These are phyloP conservation scores for Lactarius psammicola DNA, from an alignment of 768 basidiomycete genomes.

Conservation along the genomic window DNA sequence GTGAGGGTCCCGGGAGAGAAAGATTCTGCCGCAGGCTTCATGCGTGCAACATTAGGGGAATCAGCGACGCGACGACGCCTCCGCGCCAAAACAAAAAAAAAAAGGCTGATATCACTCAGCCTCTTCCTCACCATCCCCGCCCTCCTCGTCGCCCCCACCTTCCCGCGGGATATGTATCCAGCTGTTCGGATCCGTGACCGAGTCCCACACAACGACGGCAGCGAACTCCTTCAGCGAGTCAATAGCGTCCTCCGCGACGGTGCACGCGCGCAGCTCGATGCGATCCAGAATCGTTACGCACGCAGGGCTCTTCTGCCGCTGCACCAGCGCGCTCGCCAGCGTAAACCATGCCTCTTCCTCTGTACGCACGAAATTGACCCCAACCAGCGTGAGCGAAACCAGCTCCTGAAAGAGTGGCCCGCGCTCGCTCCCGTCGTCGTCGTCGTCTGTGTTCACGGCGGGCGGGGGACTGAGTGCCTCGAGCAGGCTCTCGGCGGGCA, in stretches of 20 bases:
- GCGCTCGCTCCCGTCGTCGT: no score
- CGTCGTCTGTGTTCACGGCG: no score
- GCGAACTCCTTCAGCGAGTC: slow-evolving; percentile 18
- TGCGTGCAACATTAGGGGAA: background rate
- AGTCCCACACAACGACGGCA: slow-evolving; percentile 25
- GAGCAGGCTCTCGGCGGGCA: slow-evolving; percentile 17
- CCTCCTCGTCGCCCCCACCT: slow-evolving; percentile 6
- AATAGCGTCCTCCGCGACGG: slow-evolving; percentile 16
- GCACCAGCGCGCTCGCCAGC: background rate
- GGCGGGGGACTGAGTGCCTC: slow-evolving; percentile 3
- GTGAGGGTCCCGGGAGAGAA: background rate
- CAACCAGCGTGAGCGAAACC: slow-evolving; percentile 16
- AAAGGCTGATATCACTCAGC: background rate
- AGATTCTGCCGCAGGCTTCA: no score
- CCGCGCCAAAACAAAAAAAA: background rate
- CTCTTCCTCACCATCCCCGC: background rate
- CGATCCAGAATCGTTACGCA: slow-evolving; percentile 25
- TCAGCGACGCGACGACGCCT: no score
- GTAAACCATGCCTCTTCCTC: slow-evolving; percentile 8
- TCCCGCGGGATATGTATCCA: slow-evolving; percentile 23
- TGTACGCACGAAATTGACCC: slow-evolving; percentile 20
- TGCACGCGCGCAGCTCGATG: slow-evolving; percentile 22
- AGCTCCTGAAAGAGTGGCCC: slow-evolving; percentile 13
- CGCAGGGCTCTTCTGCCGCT: slow-evolving; percentile 17
- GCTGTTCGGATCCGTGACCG: slow-evolving; percentile 18